phyloP scores from a whole-genome alignment of 2,329 filamentous ascomycete genomes.

The Monilinia polystroma region DNA sequence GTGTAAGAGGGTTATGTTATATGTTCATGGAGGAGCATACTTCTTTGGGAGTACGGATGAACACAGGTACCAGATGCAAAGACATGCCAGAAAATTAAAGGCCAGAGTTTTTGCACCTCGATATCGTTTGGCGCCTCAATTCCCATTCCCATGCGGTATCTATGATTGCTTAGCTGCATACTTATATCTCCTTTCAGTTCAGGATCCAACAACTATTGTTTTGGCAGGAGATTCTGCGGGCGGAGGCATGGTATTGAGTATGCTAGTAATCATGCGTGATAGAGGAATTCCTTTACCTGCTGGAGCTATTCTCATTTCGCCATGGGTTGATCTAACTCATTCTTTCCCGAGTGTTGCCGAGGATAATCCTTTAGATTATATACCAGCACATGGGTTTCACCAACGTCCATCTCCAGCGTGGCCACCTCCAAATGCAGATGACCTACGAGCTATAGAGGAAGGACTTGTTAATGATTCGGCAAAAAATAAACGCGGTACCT shows the following conservation, averaged over 20 bases:
- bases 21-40: constrained; percentile 91
- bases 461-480: constrained; percentile 52
- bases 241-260: constrained; percentile 79
- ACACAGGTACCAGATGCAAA: constrained; percentile 96
- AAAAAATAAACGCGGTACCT: constrained; percentile 41
- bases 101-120: constrained; percentile 45
- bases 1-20: constrained; percentile 79
- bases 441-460: constrained; percentile 53
- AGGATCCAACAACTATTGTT: constrained; percentile 79
- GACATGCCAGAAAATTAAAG: constrained; percentile 73
- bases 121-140: constrained; percentile 89
- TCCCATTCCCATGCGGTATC: constrained; percentile 90
- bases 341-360: constrained; percentile 87
- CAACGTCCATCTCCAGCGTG: constrained; percentile 88
- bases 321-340: constrained; percentile 94
- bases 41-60: constrained; percentile 95
- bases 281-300: constrained; percentile 81
- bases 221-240: constrained; percentile 92
- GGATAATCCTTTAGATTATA: constrained; percentile 77
- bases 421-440: constrained; percentile 85
- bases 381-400: constrained; percentile 82
- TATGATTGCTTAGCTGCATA: constrained; percentile 90
- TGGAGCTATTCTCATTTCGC: constrained; percentile 85
- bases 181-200: constrained; percentile 72
- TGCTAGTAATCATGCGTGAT: constrained; percentile 80